Evolutionary conservation across 2,329 filamentous ascomycete genomes (phyloP), one percentile per base, ranked within the genome.

Genomic region (Aquanectria penicillioides): DNA sequence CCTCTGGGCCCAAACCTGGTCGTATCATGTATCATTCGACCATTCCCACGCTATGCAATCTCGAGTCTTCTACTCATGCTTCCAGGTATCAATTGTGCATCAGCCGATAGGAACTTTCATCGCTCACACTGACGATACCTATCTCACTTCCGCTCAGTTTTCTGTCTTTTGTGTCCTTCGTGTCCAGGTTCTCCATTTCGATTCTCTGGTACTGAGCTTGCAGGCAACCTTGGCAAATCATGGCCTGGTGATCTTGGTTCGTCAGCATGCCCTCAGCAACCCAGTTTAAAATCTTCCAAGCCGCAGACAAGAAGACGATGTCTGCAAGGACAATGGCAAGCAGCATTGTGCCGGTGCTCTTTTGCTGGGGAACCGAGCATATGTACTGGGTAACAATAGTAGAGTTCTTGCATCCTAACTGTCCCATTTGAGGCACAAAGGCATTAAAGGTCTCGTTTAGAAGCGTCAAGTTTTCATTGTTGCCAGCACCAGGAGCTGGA

Each of bases 221-320:
- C 15, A 26, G 5, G 36, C 61, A 63, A 0, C 59, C 54, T 15
- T 55, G 31, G 7, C 61, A 63, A 0, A 23, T 10, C 20, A 40
- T 51, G 6, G 31, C 13, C n/a, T 43, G 40, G 2, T 53, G 4
- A 5, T 38, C 13, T 5, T 13, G 29, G 3, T n/a, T 47, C 4
- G 59, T 41, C 9, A 64, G 4, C 44, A 64, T 61, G 0, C 15
- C 20, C 1, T 47, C 56, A 2, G 62, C 51, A 6, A 43, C 10
- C 57, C 46, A 33, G 5, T 60, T 54, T 5, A 63, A 9, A 2
- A 64, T 17, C 11, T 10, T 60, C 62, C 62, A 64, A 2, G 60
- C 38, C 5, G 60, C 62, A 31, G 63, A 60, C 9, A 64, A n/a
- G 13, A 64, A 64, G 12, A 64, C 62, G 2, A 63, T 18, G 8